These are phyloP conservation scores for Helianthus tuberosus DNA, from an alignment of 129 eudicot genomes.

Conservation along the genomic window DNA sequence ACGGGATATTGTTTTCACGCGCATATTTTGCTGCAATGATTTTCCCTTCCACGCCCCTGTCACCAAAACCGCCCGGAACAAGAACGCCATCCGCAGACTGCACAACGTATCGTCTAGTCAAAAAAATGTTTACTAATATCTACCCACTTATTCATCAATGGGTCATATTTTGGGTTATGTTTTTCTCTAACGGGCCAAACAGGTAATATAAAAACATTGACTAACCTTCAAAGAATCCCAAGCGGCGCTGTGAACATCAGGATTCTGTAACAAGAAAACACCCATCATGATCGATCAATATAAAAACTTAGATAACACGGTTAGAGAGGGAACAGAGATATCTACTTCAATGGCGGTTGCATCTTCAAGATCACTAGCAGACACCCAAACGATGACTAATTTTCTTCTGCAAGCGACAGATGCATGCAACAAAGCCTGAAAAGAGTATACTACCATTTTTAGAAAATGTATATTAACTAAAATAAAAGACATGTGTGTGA, in stretches of 20 bases:
- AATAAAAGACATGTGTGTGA: neutral
- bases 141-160: neutral
- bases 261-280: constrained; percentile 60
- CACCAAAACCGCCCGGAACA: constrained; percentile 48
- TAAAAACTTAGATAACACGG: neutral
- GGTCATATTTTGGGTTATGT: neutral
- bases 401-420: constrained; percentile 82
- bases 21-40: constrained; percentile 41
- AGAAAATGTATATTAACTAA: neutral
- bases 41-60: constrained; percentile 46
- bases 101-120: neutral
- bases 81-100: constrained; percentile 74
- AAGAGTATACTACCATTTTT: neutral
- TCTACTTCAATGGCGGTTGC: constrained; percentile 72
- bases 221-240: constrained; percentile 79
- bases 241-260: constrained; percentile 62
- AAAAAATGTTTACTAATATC: neutral
- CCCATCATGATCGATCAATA: constrained; percentile 15
- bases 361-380: constrained; percentile 91
- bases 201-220: neutral
- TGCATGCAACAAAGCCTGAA: constrained; percentile 94
- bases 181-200: neutral
- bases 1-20: constrained; percentile 40
- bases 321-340: constrained; percentile 17
- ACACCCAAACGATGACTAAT: constrained; percentile 76